Evolutionary conservation across 1,139 yeast species (phyloP), one percentile per base, ranked within the genome.

Genomic region (Hemisphaericaspora lyxosophila): DNA sequence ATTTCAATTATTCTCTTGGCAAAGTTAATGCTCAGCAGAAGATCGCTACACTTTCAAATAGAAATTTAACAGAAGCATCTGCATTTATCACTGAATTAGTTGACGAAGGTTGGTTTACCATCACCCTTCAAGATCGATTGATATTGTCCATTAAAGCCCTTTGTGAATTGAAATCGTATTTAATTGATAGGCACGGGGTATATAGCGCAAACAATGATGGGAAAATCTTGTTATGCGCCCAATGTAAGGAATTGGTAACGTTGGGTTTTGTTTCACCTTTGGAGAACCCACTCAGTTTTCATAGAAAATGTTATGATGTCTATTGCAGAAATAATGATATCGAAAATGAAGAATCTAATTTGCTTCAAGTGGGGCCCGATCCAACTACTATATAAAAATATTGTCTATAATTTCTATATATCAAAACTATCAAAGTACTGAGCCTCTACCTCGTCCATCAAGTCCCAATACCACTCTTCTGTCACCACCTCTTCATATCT

Each of bases 401-500:
- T 25, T 11, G 33, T 31, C 22, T 24, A 29, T 16, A 33, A 26
- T 24, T 31, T 31, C 36, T 24, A 14, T 12, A 24, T 65, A 32
- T 69, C 76, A 45, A 70, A 60, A 31, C 62, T 61, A 47, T 79
- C 85, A 42, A 78, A 58, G 45, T 75, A 73, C 41, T 76, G 81
- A 30, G 80, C 86, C 43, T 86, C 94, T 0, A 88, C 77, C 59
- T 92, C 96, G 57, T 92, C 97, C 4, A 92, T 54, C 4, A 90
- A 53, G 58, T 92, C 98, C 79, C 84, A 82, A 5, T 79, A 80
- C 54, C 85, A 75, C 49, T 88, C 96, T 45, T 89, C 96, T 1
- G 88, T 82, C 8, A 88, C 78, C 42, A 70, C 75, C 50, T 85
- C 88, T 16, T 76, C 74, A 51, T 81, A 87, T 26, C 95, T 60